Conservation (phyloP, 306 rosid species). For the Myrica gale region DNA sequence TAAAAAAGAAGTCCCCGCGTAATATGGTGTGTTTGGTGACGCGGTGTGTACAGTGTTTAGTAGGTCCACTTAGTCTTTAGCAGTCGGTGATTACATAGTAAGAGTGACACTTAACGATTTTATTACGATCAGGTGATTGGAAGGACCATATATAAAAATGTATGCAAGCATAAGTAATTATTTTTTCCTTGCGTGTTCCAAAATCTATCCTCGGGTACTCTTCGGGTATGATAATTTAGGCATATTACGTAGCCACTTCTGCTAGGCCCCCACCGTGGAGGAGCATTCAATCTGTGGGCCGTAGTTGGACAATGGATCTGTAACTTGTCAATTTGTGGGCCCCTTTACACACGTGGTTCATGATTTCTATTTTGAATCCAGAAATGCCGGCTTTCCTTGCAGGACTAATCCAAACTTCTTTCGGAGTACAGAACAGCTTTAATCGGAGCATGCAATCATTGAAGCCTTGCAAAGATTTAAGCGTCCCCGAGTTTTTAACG, state of each 20-base stretch:
- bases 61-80: too few species aligned
- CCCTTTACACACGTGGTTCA: conserved; percentile 27
- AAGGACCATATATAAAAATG: too few species aligned
- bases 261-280: conserved; percentile 40
- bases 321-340: conserved; percentile 36
- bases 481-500: too few species aligned
- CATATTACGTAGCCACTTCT: conserved; percentile 31
- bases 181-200: conserved; percentile 14
- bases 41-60: too few species aligned
- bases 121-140: too few species aligned
- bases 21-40: too few species aligned
- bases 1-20: too few species aligned
- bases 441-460: background rate
- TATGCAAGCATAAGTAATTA: too few species aligned
- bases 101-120: too few species aligned
- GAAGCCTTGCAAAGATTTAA: background rate
- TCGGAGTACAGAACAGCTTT: background rate
- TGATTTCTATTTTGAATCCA: conserved; percentile 30
- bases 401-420: background rate
- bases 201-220: conserved; percentile 14
- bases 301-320: conserved; percentile 27
- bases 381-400: conserved; percentile 18
- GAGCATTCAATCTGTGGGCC: conserved; percentile 22
- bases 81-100: too few species aligned
- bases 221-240: conserved; percentile 22